Evolutionary conservation across 768 basidiomycete species (phyloP).

Genomic region (Pleurotus tuber-regium): DNA sequence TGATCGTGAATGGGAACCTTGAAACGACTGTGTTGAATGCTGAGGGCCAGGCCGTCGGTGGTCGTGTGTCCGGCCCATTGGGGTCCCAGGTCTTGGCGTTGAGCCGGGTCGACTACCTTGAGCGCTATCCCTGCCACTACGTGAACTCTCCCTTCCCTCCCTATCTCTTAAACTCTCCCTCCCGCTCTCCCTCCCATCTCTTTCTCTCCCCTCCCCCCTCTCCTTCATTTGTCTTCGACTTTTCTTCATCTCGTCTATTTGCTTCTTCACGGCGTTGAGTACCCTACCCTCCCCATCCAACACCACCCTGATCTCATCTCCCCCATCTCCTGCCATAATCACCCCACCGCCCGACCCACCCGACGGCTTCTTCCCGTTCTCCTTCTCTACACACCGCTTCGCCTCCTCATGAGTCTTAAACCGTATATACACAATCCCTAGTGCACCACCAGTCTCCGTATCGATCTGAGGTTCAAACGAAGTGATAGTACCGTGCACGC

Average conservation of each 20-base stretch:
- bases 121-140: constrained; percentile 1
- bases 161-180: constrained; percentile 15
- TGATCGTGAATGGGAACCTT: constrained; percentile 1
- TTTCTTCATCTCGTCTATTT: constrained; percentile 57
- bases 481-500: constrained; percentile 54
- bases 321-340: constrained; percentile 33
- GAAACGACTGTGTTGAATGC: neutral
- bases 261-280: constrained; percentile 63
- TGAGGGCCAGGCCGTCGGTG: constrained; percentile 1
- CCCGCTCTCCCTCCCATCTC: constrained; percentile 7
- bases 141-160: constrained; percentile 10
- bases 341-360: constrained; percentile 40
- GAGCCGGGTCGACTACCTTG: neutral
- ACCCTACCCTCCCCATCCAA: constrained; percentile 74
- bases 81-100: constrained; percentile 15
- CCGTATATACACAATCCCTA: constrained; percentile 79
- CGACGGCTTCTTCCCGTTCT: constrained; percentile 58
- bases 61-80: constrained; percentile 11
- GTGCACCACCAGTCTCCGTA: constrained; percentile 71
- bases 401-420: constrained; percentile 69
- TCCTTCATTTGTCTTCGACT: constrained; percentile 38
- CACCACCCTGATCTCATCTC: constrained; percentile 68
- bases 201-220: constrained; percentile 13
- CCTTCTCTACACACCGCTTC: constrained; percentile 56
- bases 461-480: constrained; percentile 81